Evolutionary conservation across 1,284 basidiomycete species (phyloP), one percentile per base, ranked within the genome.

Genomic region (Athelia sp.): DNA sequence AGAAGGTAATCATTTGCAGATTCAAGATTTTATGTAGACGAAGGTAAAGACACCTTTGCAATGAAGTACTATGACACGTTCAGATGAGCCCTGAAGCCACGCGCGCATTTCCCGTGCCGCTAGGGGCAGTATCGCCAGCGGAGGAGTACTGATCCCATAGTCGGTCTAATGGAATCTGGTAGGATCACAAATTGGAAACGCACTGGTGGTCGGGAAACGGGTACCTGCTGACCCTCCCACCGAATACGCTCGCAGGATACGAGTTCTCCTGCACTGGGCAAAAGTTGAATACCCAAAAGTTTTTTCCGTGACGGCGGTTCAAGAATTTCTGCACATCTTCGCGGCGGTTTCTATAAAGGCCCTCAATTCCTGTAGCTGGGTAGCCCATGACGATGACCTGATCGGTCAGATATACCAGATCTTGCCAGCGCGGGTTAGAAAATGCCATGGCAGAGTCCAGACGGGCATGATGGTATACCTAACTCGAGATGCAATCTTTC

Each of bases 131-230:
- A 93, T 74, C 1, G 84, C 79, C n/a, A 95, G 69, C 0, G 93
- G 93, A 4, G 93, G 92, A 2, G 87, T 84, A 63, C 85, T 88
- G 3, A 29, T n/a, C 48, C 4, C 55, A n/a, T n/a, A n/a, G n/a
- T n/a, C n/a, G n/a, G n/a, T n/a, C n/a, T n/a, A n/a, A n/a, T n/a
- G n/a, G n/a, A n/a, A n/a, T n/a, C n/a, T 22, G 24, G 19, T 18
- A 22, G 31, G 40, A 38, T 10, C 17, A 40, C 40, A 35, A 47
- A 17, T 40, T 23, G 9, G 45, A n/a, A n/a, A 72, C 85, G 63
- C 56, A 88, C 86, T 92, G 87, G 62, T 92, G 90, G 64, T 93
- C 91, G 11, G 92, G 92, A 58, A 93, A 94, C 1, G 92, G 92
- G 60, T 87, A 93, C 50, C 90, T 73, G 56, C 88, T 93, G 19